Evolutionary conservation across 495 filamentous ascomycete species (phyloP), one percentile per base, ranked within the genome.

Genomic region (Cladorrhinum samala): DNA sequence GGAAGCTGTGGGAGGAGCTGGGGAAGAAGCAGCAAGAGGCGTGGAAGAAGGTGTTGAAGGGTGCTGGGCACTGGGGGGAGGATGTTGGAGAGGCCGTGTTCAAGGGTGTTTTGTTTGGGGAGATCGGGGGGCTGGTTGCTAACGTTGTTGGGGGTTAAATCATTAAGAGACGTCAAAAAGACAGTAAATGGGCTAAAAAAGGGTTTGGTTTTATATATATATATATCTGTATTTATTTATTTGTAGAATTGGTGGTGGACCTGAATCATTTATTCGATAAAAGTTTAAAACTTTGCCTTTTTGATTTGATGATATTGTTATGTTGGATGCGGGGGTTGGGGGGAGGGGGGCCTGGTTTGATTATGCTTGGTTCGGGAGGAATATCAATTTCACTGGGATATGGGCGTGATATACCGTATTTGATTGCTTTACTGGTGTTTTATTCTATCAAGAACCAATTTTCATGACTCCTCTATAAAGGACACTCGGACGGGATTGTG

Each of bases 71-170:
- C 48, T 91, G 88, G 88, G 74, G 77, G 4, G 78, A 79, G 50
- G 79, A 79, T 36, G 79, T 91, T 68, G 86, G 86, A 1, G 87
- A 89, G 68, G 77, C 75, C 27, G 77, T 93, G 11, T 75, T 93
- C 33, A 77, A 83, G 65, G 83, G 86, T 6, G 76, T 95, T 6
- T 66, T 94, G 42, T 94, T 94, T 71, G 77, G 82, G 18, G 79
- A 88, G 68, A 70, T 82, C 48, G 86, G 76, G 50, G 81, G 75
- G 18, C 57, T 73, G 6, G 72, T 87, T 47, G 82, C 77, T 3
- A 69, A 69, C 20, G 68, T 71, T 39, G 77, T 84, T 17, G 39
- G 50, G 39, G 40, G 24, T 6, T 47, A 50, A 48, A 13, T 56
- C 27, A 30, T 16, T n/a, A 16, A 19, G 4, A 50, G 16, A 19